A percentile compares a stretch with the other conserved stretches of the same genome.
phyloP scores from a whole-genome alignment of 208 protist genomes.

The Wallacemonas sp. region DNA sequence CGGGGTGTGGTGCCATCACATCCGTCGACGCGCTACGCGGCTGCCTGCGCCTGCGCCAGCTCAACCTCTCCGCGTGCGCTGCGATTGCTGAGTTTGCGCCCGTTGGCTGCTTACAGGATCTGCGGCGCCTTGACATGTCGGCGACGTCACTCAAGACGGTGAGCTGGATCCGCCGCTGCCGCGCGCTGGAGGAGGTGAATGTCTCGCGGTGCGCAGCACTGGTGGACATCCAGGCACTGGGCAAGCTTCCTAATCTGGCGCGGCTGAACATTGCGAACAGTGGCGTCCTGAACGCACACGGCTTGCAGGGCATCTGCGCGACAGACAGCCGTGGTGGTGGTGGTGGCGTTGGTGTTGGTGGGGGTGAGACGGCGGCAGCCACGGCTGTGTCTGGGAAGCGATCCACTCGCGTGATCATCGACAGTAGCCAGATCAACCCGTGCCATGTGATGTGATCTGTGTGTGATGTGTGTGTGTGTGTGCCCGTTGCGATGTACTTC shows the following conservation, averaged over 20 bases:
- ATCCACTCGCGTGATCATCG: too few relatives aligned
- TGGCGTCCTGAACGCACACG: neutral
- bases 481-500: too few relatives aligned
- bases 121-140: conserved; percentile 6
- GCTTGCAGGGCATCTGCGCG: neutral
- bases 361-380: neutral
- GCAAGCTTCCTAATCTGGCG: conserved; percentile 5
- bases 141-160: neutral
- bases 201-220: conserved; percentile 7
- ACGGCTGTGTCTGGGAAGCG: too few relatives aligned
- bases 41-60: neutral
- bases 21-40: conserved; percentile 1
- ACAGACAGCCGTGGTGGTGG: neutral
- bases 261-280: conserved; percentile 5
- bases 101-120: neutral
- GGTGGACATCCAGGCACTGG: neutral
- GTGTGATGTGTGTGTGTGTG: too few relatives aligned
- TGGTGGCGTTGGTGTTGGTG: neutral
- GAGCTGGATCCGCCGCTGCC: neutral
- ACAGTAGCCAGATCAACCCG: neutral
- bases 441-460: neutral
- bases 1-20: neutral
- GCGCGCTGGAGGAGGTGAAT: conserved; percentile 16
- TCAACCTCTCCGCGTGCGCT: conserved; percentile 1
- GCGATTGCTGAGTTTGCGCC: neutral